Evolutionary conservation across 2,329 filamentous ascomycete species (phyloP).

Genomic region (Penicillium sp.): DNA sequence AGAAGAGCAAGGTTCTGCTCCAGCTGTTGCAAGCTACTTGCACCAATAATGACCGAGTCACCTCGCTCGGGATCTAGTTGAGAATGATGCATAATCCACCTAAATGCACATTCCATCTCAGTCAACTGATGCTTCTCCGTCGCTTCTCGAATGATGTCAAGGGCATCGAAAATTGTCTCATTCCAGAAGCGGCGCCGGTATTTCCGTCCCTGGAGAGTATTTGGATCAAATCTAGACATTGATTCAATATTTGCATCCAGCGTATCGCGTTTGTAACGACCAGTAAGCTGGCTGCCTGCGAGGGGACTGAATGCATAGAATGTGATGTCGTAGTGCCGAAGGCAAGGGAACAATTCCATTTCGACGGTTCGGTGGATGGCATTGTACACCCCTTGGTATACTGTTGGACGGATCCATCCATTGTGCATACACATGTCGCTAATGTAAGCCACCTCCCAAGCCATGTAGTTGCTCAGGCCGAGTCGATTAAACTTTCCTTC

Average conservation of each 20-base stretch:
- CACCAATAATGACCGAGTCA: conserved; percentile 44
- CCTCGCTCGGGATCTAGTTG: conserved; percentile 30
- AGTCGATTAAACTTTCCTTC: no score
- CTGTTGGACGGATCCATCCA: no score
- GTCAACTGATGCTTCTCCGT: conserved; percentile 44
- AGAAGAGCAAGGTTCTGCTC: conserved; percentile 40
- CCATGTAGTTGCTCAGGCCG: no score
- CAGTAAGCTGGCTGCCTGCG: no score
- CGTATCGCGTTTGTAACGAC: no score
- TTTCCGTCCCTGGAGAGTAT: conserved; percentile 38
- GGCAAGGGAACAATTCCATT: no score
- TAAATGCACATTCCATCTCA: conserved; percentile 44
- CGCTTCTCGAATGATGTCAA: conserved; percentile 41
- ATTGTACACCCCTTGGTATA: no score
- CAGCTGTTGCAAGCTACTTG: conserved; percentile 37
- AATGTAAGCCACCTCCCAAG: no score
- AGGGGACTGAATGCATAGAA: no score
- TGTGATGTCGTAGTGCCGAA: no score
- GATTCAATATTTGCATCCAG: background rate
- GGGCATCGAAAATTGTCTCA: conserved; percentile 44
- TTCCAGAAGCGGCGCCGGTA: conserved; percentile 44
- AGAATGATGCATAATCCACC: conserved; percentile 50
- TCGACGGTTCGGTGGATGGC: no score
- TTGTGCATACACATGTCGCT: no score
- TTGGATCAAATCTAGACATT: conserved; percentile 32